A percentile compares a stretch with the other conserved stretches of the same genome.
These are phyloP conservation scores for Solanum neorickii DNA, from an alignment of 257 asterid genomes.

Conservation along the genomic window DNA sequence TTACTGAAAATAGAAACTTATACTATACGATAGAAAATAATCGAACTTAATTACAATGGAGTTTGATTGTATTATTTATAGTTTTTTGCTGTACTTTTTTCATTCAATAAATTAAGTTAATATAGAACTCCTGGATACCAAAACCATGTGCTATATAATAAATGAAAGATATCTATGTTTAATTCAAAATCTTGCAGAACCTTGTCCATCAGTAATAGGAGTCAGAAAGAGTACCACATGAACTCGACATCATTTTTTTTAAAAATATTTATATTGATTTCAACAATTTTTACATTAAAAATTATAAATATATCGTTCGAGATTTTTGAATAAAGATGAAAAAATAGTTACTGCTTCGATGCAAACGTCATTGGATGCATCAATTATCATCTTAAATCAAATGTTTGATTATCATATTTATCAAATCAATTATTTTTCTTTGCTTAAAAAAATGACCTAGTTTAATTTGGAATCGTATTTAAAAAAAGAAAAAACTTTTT, in stretches of 20 bases:
- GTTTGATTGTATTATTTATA: not conserved
- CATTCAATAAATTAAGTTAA: not conserved
- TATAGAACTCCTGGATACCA: not conserved
- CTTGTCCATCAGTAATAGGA: not conserved
- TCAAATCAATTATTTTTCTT: not conserved
- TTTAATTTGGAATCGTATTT: too few relatives aligned
- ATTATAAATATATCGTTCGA: too few relatives aligned
- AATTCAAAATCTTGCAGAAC: not conserved
- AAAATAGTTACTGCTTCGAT: not conserved
- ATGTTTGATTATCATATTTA: not conserved
- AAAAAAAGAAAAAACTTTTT: too few relatives aligned
- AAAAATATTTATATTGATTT: not conserved
- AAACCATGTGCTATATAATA: not conserved
- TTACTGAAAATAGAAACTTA: rapidly evolving
- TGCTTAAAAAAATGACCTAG: too few relatives aligned
- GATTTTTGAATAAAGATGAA: not conserved
- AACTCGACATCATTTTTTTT: not conserved
- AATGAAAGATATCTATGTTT: not conserved
- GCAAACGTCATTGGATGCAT: not conserved
- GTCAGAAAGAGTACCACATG: not conserved
- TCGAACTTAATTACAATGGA: not conserved
- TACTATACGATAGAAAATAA: too few relatives aligned
- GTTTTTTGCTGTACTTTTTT: not conserved
- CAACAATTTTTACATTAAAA: too few relatives aligned
- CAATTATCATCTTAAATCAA: not conserved